Evolutionary conservation across 192 early-diverging fungal genomes (phyloP), one percentile per base, ranked within the genome.

Genomic region (Rhizophlyctis rosea): DNA sequence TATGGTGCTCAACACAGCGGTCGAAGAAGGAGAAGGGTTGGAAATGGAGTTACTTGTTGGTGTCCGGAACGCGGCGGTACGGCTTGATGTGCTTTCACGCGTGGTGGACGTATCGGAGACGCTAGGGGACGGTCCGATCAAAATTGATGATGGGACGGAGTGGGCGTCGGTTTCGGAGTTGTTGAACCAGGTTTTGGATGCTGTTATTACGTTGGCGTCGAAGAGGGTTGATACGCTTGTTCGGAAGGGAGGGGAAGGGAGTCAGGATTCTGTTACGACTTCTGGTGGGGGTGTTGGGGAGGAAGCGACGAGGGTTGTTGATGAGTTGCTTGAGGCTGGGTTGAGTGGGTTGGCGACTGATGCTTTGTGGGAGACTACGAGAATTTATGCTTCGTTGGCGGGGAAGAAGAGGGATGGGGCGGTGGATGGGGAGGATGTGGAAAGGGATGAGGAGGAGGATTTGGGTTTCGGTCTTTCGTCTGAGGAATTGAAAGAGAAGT

Each of bases 111-210:
- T 73, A 1, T 59, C 54, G 24, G 61, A 59, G 14, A 23, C 67
- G 33, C 14, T 3, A 14, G 36, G 21, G 48, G 35, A 50, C 35
- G 49, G 16, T 16, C 25, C 49, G 24, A 56, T 29, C 25, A 36
- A 29, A n/a, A 50, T 30, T 23, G 56, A 49, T 47, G 65, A 67
- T 13, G 14, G 31, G 3, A 11, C 30, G 7, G 54, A 58, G 28
- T 57, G 61, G 47, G 21, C 31, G 5, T 51, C 29, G 14, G 21
- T 64, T 4, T 70, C 59, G 53, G 55, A 64, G 34, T 7, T 70
- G 62, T 30, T 64, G 30, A 69, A 70, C 35, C 61, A 31, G 9
- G 62, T 70, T 3, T n/a, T 70, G 18, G 52, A 70, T 27, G 48
- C 35, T 1, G 21, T 27, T 3, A 28, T 69, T 57, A 39, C 48